Base-by-base conservation (phyloP, 2,329 filamentous ascomycete genomes). In the Didymella keratinophila region DNA sequence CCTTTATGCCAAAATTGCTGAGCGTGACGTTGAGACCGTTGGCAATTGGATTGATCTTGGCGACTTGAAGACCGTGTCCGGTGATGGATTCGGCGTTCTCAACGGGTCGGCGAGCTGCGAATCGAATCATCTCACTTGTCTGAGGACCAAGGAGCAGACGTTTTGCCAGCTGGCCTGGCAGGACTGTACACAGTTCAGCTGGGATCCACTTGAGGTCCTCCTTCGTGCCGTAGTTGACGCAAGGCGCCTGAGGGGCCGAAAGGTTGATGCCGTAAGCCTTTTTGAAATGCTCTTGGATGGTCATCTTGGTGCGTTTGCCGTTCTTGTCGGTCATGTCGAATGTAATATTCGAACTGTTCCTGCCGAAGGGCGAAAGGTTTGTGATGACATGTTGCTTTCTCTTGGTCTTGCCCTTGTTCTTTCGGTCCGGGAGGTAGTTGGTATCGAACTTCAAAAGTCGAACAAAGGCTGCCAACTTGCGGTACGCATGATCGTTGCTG, bases 1-100 rank as follows among this genome's bases (percentile, higher is more conserved):
- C 82, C 1, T 78, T 76, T 60, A 96, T 80, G 5, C 88, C 88
- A 60, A 93, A 95, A 2, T 80, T 71, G 5, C 27, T 65, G 43
- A 75, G 56, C 16, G 64, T 47, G 1, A 61, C 61, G 39, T 72
- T 71, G 28, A 70, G 32, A 2, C 65, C 67, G 14, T 71, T 58
- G 0, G 58, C 56, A 1, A 66, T 34, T 2, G 70, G 68, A 4
- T 60, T 53, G 47, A 76, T 67, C 43, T 69, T 70, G 7, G 65
- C 57, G 1, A 76, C 67, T n/a, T 65, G 30, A 1, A 73, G 52
- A 9, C 73, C 72, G 27, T 71, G 53, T 2, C 55, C 52, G 4
- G 64, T 63, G 46, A 75, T 74, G 0, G 71, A 75, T 18, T 67
- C 61, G 4, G 73, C 73, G 42, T 75, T 76, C 45, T 67, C 36